Evolutionary conservation across 2,329 filamentous ascomycete species (phyloP).

Genomic region (Colletotrichum australisinense): DNA sequence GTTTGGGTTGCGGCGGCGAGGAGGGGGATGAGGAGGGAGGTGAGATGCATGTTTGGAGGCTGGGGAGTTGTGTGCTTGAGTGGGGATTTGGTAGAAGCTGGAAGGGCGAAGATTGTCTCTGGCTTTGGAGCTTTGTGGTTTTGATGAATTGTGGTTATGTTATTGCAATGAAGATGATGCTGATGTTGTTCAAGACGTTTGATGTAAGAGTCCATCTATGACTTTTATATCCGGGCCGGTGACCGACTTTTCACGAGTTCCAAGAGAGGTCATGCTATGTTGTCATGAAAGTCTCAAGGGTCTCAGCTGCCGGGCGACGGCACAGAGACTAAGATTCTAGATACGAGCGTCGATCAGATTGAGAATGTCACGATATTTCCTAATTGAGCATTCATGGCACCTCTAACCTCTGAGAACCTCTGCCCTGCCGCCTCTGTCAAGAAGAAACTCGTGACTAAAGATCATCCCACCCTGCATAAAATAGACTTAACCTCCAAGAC

Average conservation of each 20-base stretch:
- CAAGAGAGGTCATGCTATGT: neutral
- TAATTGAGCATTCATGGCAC: neutral
- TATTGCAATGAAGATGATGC: neutral
- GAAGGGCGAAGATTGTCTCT: too few relatives aligned
- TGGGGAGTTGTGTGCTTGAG: neutral
- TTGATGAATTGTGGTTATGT: neutral
- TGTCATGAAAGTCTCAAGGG: neutral
- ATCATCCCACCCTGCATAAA: neutral
- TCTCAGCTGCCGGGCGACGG: neutral
- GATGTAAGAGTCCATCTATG: neutral
- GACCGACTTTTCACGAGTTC: neutral
- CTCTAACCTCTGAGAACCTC: too few relatives aligned
- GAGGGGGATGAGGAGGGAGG: conserved; percentile 34
- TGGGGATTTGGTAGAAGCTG: too few relatives aligned
- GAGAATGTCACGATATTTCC: conserved; percentile 1
- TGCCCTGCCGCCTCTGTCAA: too few relatives aligned
- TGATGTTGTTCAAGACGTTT: neutral
- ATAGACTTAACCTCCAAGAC: neutral
- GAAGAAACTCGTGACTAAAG: neutral
- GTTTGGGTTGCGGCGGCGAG: conserved; percentile 39
- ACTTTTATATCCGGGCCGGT: neutral
- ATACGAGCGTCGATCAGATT: conserved; percentile 18
- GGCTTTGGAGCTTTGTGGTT: too few relatives aligned
- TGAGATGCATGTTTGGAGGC: conserved; percentile 21
- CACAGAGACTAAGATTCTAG: neutral